Evolutionary conservation across 495 filamentous ascomycete species (phyloP).

Genomic region (Podospora bellae-mahoneyi): DNA sequence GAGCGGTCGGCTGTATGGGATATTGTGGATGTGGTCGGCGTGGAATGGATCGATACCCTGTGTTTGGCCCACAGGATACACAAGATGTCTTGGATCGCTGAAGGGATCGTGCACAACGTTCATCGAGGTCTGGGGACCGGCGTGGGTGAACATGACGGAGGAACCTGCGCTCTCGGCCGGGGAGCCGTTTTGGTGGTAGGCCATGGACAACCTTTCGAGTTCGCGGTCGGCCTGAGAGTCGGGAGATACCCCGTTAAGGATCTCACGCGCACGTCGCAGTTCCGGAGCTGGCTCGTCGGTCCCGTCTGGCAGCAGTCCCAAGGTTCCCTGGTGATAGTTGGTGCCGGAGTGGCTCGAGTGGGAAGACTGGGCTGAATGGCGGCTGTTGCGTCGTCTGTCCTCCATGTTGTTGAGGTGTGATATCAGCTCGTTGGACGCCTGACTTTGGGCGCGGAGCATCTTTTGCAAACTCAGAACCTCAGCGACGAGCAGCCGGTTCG

Average conservation of each 20-base stretch:
- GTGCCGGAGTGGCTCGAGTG: constrained; percentile 36
- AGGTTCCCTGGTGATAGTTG: constrained; percentile 28
- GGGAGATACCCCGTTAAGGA: constrained; percentile 74
- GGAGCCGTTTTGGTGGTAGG: constrained; percentile 60
- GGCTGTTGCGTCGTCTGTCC: constrained; percentile 42
- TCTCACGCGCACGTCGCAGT: constrained; percentile 83
- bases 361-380: constrained; percentile 41
- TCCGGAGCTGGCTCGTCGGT: constrained; percentile 73
- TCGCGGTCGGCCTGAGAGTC: constrained; percentile 75
- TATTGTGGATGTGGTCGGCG: constrained; percentile 88
- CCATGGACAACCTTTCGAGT: constrained; percentile 70
- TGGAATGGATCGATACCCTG: constrained; percentile 94
- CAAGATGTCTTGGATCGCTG: constrained; percentile 74
- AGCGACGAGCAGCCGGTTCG: constrained; percentile 81
- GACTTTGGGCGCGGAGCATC: constrained; percentile 71
- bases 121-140: constrained; percentile 31
- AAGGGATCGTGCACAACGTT: constrained; percentile 45
- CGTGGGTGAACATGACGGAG: constrained; percentile 44
- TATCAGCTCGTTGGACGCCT: constrained; percentile 50
- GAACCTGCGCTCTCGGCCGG: constrained; percentile 47
- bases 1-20: constrained; percentile 67
- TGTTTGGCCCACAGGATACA: constrained; percentile 85
- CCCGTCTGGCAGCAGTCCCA: constrained; percentile 42
- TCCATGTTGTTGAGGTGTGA: constrained; percentile 48
- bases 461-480: constrained; percentile 87